phyloP scores from a whole-genome alignment of 768 basidiomycete genomes.

The Trametes elegans region DNA sequence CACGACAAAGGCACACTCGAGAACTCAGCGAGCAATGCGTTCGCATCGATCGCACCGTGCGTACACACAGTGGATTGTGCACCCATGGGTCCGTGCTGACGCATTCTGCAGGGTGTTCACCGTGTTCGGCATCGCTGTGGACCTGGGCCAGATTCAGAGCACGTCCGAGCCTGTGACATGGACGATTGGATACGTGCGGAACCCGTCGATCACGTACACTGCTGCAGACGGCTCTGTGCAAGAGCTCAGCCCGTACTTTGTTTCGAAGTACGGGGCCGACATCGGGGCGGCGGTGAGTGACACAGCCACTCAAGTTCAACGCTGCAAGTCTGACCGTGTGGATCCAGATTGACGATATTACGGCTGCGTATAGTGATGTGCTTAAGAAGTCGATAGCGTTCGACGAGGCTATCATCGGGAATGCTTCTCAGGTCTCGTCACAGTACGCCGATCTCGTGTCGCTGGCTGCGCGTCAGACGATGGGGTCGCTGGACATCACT shows the following conservation, averaged over 20 bases:
- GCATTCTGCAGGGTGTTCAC: not conserved
- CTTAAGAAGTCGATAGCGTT: slow-evolving; percentile 16
- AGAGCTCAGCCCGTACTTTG: slow-evolving; percentile 21
- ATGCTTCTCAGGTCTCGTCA: slow-evolving; percentile 21
- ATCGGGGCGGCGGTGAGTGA: not conserved
- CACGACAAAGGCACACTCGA: slow-evolving; percentile 12
- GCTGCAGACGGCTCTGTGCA: slow-evolving; percentile 7
- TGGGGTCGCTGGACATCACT: slow-evolving; percentile 29
- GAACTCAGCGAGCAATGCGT: slow-evolving; percentile 1
- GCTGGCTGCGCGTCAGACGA: slow-evolving; percentile 26
- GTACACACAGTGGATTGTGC: not conserved
- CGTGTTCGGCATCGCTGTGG: slow-evolving; percentile 21
- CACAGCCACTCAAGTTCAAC: no score
- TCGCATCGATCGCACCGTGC: slow-evolving; percentile 15
- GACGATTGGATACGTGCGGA: slow-evolving; percentile 28
- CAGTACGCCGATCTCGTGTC: slow-evolving; percentile 27
- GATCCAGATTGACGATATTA: slow-evolving; percentile 20
- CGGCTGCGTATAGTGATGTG: slow-evolving; percentile 20
- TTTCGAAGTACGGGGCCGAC: not conserved
- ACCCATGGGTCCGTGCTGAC: not conserved
- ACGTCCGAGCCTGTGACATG: slow-evolving; percentile 25
- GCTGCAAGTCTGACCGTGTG: no score
- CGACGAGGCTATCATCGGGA: slow-evolving; percentile 23
- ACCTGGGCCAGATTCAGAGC: slow-evolving; percentile 27
- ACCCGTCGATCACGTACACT: slow-evolving; percentile 27